Evolutionary conservation across 345 rosid genomes (phyloP).

Genomic region (Eucalyptus pauciflora): DNA sequence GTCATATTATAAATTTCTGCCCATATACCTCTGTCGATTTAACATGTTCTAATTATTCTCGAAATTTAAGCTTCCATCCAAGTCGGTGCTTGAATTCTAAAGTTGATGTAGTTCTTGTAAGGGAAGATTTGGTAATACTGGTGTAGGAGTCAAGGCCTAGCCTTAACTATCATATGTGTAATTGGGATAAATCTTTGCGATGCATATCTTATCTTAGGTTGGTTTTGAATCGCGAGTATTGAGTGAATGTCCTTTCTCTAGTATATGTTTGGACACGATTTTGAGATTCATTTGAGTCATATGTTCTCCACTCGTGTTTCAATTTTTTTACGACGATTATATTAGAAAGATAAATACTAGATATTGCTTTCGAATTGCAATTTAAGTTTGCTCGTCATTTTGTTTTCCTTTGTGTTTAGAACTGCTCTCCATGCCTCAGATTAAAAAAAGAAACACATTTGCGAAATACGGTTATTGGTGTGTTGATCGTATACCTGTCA

Average conservation of each 20-base stretch:
- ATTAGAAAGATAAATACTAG: background rate
- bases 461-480: background rate
- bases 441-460: background rate
- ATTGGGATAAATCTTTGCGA: background rate
- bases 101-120: background rate
- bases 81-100: background rate
- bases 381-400: background rate
- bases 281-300: background rate
- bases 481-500: background rate
- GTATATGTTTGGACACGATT: background rate
- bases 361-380: rapidly evolving
- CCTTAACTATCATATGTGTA: background rate
- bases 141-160: background rate
- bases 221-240: background rate
- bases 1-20: background rate
- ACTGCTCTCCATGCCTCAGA: rapidly evolving
- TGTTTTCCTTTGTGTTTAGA: background rate
- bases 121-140: background rate
- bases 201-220: background rate
- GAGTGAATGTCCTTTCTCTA: background rate
- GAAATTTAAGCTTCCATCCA: background rate
- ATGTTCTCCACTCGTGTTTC: background rate
- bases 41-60: background rate
- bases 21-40: background rate
- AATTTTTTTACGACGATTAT: background rate